Percentiles rank a stretch among this genome's conserved stretches.
These are phyloP conservation scores for Persicaria maculosa DNA, from an alignment of 148 eudicot genomes.

Conservation along the genomic window DNA sequence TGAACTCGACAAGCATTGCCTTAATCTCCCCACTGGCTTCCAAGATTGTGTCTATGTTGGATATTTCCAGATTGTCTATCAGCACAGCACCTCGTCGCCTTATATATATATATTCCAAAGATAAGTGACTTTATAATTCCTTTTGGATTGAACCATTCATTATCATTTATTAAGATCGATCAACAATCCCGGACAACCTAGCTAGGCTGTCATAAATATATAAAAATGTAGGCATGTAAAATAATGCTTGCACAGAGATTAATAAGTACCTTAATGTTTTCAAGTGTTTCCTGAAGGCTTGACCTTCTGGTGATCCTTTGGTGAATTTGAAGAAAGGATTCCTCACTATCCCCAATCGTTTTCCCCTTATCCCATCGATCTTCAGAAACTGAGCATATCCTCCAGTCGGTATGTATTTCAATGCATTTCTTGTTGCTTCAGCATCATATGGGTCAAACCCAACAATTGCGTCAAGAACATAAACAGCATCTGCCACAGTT, in stretches of 20 bases:
- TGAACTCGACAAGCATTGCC: slow-evolving; percentile 42
- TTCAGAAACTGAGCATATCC: slow-evolving; percentile 40
- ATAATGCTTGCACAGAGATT: too few relatives aligned
- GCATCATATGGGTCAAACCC: slow-evolving; percentile 32
- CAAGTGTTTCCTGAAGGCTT: background rate
- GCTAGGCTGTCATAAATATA: too few relatives aligned
- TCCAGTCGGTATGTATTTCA: slow-evolving; percentile 25
- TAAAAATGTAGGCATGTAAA: too few relatives aligned
- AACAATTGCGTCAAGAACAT: slow-evolving; percentile 39
- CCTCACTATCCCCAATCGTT: slow-evolving; percentile 35
- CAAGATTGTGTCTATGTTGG: slow-evolving; percentile 26
- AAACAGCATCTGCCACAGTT: slow-evolving; percentile 39
- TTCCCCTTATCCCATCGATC: slow-evolving; percentile 38
- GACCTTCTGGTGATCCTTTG: background rate
- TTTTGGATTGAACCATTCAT: too few relatives aligned
- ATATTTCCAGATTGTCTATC: slow-evolving; percentile 36
- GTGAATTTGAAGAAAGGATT: slow-evolving; percentile 20
- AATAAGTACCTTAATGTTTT: too few relatives aligned
- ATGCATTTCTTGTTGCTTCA: slow-evolving; percentile 29
- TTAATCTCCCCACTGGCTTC: slow-evolving; percentile 14
- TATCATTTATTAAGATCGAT: too few relatives aligned
- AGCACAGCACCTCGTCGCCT: slow-evolving; percentile 41
- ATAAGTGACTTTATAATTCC: background rate
- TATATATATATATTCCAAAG: background rate
- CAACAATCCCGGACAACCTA: too few relatives aligned